Conservation (phyloP, 768 basidiomycete genomes). For the Cystoderma amianthinum region DNA sequence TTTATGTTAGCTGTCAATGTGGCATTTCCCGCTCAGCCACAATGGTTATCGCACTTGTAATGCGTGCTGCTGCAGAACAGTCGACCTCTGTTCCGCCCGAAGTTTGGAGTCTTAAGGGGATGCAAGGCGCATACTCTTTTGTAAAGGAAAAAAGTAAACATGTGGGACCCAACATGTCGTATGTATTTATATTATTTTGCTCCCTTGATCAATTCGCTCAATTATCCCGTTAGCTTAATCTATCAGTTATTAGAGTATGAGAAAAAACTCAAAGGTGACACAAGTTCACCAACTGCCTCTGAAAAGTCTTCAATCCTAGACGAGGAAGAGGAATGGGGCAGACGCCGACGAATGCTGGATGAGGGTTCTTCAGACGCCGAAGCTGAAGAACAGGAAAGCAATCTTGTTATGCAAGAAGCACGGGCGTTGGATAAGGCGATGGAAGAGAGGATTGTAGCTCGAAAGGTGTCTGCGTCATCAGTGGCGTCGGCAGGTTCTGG, state of each 20-base stretch:
- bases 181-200: slow-evolving; percentile 28
- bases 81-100: slow-evolving; percentile 64
- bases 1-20: slow-evolving; percentile 76
- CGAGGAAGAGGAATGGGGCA: slow-evolving; percentile 78
- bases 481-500: slow-evolving; percentile 46
- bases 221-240: slow-evolving; percentile 56
- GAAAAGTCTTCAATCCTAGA: slow-evolving; percentile 49
- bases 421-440: slow-evolving; percentile 79
- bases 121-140: slow-evolving; percentile 86
- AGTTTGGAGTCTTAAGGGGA: slow-evolving; percentile 74
- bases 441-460: slow-evolving; percentile 75
- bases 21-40: slow-evolving; percentile 91
- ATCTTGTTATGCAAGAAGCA: slow-evolving; percentile 68
- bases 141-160: slow-evolving; percentile 86
- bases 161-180: slow-evolving; percentile 94
- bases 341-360: slow-evolving; percentile 55
- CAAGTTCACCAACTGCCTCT: slow-evolving; percentile 32
- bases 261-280: slow-evolving; percentile 52
- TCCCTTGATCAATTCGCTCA: slow-evolving; percentile 9
- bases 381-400: slow-evolving; percentile 44
- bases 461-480: slow-evolving; percentile 66
- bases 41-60: slow-evolving; percentile 84
- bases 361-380: slow-evolving; percentile 42
- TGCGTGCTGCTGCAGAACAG: slow-evolving; percentile 79
- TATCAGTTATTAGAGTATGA: slow-evolving; percentile 93